Evolutionary conservation across 192 early-diverging fungal species (phyloP), one percentile per base, ranked within the genome.

Genomic region (Oehlia diaphana): DNA sequence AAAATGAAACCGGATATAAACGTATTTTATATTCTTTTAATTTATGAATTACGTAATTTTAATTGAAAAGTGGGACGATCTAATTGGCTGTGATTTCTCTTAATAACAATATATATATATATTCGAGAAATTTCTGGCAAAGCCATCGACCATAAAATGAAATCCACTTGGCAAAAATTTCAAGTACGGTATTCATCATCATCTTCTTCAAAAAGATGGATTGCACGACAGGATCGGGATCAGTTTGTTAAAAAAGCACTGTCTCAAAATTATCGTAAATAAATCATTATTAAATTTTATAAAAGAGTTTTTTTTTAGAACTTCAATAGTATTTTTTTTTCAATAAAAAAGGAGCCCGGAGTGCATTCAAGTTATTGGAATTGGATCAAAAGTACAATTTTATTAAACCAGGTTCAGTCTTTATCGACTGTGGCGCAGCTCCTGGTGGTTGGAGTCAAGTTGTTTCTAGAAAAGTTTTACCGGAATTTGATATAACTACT

Each of bases 371-470:
- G 82, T 86, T 96, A 21, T 58, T 88, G 6, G 87, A 89, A 72
- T 71, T 92, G 39, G 80, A 90, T 13, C 82, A 90, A 78, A 87
- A 86, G 65, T 86, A 91, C 61, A 66, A 79, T 3, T 31, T 88
- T 7, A 35, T 87, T 16, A 78, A 62, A 37, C 72, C 76, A 5
- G 70, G 74, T 4, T 58, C 70, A 12, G 58, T 77, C 66, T 87
- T 87, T 33, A 87, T 89, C 73, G 93, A 91, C 76, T 90, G 90
- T 64, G 94, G 94, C 0, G 92, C 93, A 19, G 83, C 89, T 19
- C 94, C 94, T 0, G 94, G 94, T 64, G 92, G 94, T 4, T 95
- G 94, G 94, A 88, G 89, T 81, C 92, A 94, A 81, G 92, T 94
- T 28, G 82, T 88, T 14, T 86, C 90, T 1, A 82, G 82, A 44